Evolutionary conservation across 2,329 filamentous ascomycete genomes (phyloP).

Genomic region (Myriosclerotinia duriaeana): DNA sequence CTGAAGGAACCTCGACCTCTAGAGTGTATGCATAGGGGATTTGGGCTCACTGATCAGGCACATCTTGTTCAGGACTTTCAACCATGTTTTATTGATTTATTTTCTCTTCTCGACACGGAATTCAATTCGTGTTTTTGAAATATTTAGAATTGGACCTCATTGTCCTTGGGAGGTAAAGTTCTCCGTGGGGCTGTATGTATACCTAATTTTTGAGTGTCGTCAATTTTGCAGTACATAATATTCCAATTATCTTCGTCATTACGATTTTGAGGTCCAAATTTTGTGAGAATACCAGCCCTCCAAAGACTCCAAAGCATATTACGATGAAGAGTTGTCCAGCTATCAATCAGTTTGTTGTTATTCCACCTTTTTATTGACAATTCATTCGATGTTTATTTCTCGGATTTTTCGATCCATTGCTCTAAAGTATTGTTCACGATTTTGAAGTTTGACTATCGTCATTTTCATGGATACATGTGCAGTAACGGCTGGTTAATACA

Average conservation of each 20-base stretch:
- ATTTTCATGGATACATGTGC: too few relatives aligned
- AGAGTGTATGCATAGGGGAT: neutral
- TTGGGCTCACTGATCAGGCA: neutral
- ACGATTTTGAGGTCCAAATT: neutral
- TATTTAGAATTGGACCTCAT: neutral
- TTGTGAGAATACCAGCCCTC: neutral
- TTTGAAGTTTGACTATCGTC: too few relatives aligned
- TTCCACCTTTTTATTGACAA: too few relatives aligned
- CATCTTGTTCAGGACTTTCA: neutral
- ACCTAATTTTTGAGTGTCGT: neutral
- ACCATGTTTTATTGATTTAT: neutral
- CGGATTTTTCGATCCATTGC: too few relatives aligned
- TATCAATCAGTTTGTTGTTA: neutral
- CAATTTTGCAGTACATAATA: too few relatives aligned
- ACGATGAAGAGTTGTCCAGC: neutral
- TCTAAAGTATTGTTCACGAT: too few relatives aligned
- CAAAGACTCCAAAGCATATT: too few relatives aligned
- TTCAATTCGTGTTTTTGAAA: neutral
- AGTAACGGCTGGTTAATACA: too few relatives aligned
- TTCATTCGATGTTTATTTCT: too few relatives aligned
- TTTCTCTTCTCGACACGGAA: neutral
- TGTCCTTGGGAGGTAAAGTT: neutral
- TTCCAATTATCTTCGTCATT: neutral
- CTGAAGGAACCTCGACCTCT: slow-evolving; percentile 7
- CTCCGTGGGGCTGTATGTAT: neutral